Base-by-base conservation (phyloP, 2,329 filamentous ascomycete species). In the Arthrinium phaeospermum region DNA sequence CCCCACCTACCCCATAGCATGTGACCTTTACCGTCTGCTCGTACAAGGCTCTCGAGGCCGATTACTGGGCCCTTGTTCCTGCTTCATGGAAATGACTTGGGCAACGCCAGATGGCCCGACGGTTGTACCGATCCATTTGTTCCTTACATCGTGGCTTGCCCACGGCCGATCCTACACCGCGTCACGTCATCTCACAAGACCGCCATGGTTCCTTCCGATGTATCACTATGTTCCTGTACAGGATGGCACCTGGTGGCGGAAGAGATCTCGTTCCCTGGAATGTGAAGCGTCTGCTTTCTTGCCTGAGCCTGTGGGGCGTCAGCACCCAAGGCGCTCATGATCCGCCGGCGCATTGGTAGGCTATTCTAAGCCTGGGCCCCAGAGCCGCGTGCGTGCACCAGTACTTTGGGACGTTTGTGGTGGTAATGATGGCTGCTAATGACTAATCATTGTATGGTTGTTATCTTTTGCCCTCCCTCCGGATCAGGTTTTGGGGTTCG, bases 141-240 rank as follows among this genome's bases (percentile, higher is more conserved):
- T n/a, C 57, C 57, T 41, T n/a, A 64, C 57, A 64, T 64, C 34
- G 57, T 64, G 57, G 57, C 57, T 64, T 64, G 57, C 57, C 10
- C 34, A 14, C n/a, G 34, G 12, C 3, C 8, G 57, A 64, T 41
- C 34, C 34, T 41, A 24, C 34, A 41, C 57, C 34, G 57, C 30
- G 41, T n/a, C 22, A 1, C 24, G 12, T 4, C 57, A 6, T 13
- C 24, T 14, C 57, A 22, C 30, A 30, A 64, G 22, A n/a, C 53
- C 34, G 57, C 34, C 2, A 8, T 64, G 34, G 30, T 64, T 41
- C 57, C 34, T 64, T 41, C 57, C 57, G 57, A 41, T 41, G 57
- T 64, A 41, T 22, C 34, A 64, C 57, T 7, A n/a, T 3, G 19
- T n/a, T n/a, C 57, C 8, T 8, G 3, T 12, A 14, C 1, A 14